phyloP scores from a whole-genome alignment of 1,284 basidiomycete species.

The Termitomyces sp. region DNA sequence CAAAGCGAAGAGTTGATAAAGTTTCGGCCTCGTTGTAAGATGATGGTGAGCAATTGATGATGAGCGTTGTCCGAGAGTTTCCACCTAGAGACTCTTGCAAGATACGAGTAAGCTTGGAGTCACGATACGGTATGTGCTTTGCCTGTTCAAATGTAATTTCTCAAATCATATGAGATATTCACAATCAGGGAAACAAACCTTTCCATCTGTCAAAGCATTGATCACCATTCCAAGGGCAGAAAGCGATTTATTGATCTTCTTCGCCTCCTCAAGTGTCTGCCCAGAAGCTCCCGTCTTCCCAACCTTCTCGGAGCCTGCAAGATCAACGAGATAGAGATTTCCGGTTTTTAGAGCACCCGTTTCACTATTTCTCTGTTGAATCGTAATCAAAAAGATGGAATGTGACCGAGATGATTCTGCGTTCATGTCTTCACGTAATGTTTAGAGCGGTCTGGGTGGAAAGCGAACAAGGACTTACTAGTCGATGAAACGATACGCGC shows the following conservation, averaged over 20 bases:
- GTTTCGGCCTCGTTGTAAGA: constrained; percentile 97
- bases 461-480: constrained; percentile 52
- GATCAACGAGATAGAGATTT: constrained; percentile 95
- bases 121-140: constrained; percentile 97
- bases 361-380: constrained; percentile 95
- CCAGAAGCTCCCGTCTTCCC: constrained; percentile 99
- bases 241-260: constrained; percentile 99
- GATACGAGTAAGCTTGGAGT: constrained; percentile 98
- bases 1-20: constrained; percentile 95
- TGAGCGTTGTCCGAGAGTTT: constrained; percentile 97
- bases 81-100: constrained; percentile 99
- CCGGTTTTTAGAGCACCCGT: constrained; percentile 95
- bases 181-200: constrained; percentile 47
- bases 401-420: constrained; percentile 99
- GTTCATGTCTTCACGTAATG: constrained; percentile 86
- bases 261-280: constrained; percentile 98
- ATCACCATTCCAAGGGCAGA: constrained; percentile 99
- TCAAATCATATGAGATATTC: neutral
- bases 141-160: constrained; percentile 49
- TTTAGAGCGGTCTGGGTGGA: neutral
- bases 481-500: constrained; percentile 93
- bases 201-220: constrained; percentile 95
- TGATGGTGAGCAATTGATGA: constrained; percentile 98
- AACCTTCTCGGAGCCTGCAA: constrained; percentile 98
- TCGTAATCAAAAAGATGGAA: constrained; percentile 97